These are phyloP conservation scores for Phanerochaete carnosa DNA, from an alignment of 768 basidiomycete species.

Conservation along the genomic window DNA sequence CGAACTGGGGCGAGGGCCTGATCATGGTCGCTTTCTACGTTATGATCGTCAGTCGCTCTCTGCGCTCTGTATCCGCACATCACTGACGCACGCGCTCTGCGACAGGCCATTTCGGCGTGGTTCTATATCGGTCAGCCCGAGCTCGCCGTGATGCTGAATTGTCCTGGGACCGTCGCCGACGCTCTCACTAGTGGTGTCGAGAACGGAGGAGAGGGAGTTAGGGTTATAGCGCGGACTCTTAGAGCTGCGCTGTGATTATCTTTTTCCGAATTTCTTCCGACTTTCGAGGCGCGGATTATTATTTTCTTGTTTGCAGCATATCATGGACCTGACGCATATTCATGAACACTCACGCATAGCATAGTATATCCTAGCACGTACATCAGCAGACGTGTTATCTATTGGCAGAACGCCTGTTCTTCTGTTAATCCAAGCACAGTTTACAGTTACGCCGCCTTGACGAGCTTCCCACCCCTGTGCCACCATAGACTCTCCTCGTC, in stretches of 20 bases:
- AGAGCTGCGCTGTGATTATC: background rate
- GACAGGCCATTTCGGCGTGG: slow-evolving; percentile 62
- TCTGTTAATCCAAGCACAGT: too few species aligned
- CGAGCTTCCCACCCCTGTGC: slow-evolving; percentile 5
- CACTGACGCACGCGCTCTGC: background rate
- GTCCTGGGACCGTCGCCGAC: slow-evolving; percentile 33
- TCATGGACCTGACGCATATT: too few species aligned
- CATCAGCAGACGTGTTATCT: background rate
- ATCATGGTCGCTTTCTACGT: slow-evolving; percentile 65
- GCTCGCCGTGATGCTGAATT: slow-evolving; percentile 40
- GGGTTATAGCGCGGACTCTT: background rate
- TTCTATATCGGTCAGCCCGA: slow-evolving; percentile 60
- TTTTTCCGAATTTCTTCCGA: background rate
- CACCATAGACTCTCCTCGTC: slow-evolving; percentile 1
- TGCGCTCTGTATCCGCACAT: background rate
- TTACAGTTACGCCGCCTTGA: slow-evolving; percentile 1
- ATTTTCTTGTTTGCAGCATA: too few species aligned
- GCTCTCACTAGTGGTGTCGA: slow-evolving; percentile 27
- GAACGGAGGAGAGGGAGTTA: slow-evolving; percentile 3
- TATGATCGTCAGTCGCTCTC: slow-evolving; percentile 49
- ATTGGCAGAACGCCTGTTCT: background rate
- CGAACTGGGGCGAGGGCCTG: slow-evolving; percentile 71
- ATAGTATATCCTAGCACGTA: background rate
- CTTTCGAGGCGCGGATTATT: too few species aligned
- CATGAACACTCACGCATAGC: background rate